Evolutionary conservation across 192 early-diverging fungal species (phyloP).

Genomic region (Gigaspora rosea): DNA sequence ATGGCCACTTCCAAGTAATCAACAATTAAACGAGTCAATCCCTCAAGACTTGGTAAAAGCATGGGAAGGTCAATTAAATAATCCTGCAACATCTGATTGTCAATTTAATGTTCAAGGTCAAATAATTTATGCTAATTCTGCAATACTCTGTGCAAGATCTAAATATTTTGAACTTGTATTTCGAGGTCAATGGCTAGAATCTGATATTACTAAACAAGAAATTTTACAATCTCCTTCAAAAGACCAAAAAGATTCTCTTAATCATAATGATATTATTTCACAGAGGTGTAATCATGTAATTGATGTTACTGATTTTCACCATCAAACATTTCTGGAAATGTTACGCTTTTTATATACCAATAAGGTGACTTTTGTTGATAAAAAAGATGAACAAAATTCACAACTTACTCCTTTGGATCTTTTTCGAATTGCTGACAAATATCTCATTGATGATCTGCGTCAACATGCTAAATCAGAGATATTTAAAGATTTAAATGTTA

Average conservation of each 20-base stretch:
- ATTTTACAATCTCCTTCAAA: background rate
- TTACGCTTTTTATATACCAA: constrained; percentile 31
- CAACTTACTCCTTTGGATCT: constrained; percentile 10
- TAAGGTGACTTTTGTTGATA: constrained; percentile 14
- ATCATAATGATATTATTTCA: background rate
- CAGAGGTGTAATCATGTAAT: constrained; percentile 8
- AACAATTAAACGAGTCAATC: background rate
- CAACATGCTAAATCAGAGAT: constrained; percentile 19
- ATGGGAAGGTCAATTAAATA: constrained; percentile 28
- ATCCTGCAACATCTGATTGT: constrained; percentile 9
- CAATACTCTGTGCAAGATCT: constrained; percentile 14
- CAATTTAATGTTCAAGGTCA: constrained; percentile 27
- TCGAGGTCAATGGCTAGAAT: constrained; percentile 21
- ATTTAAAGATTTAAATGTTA: constrained; percentile 9
- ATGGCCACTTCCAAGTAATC: constrained; percentile 16
- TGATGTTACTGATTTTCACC: constrained; percentile 30
- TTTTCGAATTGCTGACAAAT: constrained; percentile 29
- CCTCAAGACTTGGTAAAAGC: constrained; percentile 22
- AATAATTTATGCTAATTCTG: constrained; percentile 26
- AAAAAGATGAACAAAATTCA: constrained; percentile 11
- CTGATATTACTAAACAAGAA: background rate
- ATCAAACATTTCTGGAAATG: constrained; percentile 32
- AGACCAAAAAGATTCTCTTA: background rate
- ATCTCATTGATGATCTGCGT: constrained; percentile 27
- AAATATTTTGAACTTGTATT: constrained; percentile 27